A percentile compares a stretch with the other conserved stretches of the same genome.
Conservation (phyloP, 176 grass and related monocot genomes). For the Triticum dicoccoides region DNA sequence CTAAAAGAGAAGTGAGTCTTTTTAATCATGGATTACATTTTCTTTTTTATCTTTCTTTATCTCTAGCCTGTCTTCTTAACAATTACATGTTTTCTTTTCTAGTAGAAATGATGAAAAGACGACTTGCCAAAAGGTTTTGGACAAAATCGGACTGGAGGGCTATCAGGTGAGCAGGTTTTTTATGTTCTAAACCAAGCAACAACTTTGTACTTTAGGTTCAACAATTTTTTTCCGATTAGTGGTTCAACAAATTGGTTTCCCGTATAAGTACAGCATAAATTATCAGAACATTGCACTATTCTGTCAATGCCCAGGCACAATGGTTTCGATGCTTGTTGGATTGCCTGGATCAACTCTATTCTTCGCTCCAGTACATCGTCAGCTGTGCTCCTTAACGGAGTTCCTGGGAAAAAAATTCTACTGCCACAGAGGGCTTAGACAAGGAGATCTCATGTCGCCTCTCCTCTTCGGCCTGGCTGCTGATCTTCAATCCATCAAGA, state of each 20-base stretch:
- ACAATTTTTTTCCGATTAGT: background rate
- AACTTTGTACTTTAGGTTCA: background rate
- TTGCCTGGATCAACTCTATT: background rate
- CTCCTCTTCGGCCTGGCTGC: background rate
- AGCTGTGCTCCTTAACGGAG: background rate
- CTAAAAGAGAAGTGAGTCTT: slow-evolving; percentile 75
- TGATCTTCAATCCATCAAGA: background rate
- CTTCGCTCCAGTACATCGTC: background rate
- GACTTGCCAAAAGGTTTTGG: slow-evolving; percentile 83
- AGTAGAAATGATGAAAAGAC: slow-evolving; percentile 81
- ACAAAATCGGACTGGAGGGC: slow-evolving; percentile 78
- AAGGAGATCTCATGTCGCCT: background rate
- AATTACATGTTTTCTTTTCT: slow-evolving; percentile 22
- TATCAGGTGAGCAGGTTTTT: slow-evolving; percentile 68
- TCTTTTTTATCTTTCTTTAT: background rate
- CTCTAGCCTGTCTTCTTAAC: slow-evolving; percentile 22
- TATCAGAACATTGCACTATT: background rate
- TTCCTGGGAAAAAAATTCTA: background rate
- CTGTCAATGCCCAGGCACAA: background rate
- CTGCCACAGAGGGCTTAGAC: background rate
- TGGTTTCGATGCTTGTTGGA: background rate
- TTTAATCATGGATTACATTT: slow-evolving; percentile 1
- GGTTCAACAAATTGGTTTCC: slow-evolving; percentile 19
- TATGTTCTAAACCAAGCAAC: slow-evolving; percentile 26
- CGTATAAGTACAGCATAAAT: background rate